Evolutionary conservation across 1,284 basidiomycete species (phyloP), one percentile per base, ranked within the genome.

Genomic region (Naganishia liquefaciens): DNA sequence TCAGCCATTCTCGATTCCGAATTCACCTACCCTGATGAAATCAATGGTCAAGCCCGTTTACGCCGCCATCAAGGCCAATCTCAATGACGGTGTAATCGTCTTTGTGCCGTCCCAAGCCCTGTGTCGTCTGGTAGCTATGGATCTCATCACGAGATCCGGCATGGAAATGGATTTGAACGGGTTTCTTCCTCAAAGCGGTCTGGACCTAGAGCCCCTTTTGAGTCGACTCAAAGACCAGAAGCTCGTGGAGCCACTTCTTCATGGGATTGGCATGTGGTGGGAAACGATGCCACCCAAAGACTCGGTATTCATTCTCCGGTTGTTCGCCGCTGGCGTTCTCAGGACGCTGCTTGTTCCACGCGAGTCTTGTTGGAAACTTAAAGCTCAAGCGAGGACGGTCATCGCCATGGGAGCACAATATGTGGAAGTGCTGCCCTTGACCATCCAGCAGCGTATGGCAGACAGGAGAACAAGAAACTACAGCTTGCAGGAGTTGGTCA

Each of bases 331-430:
- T 64, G 90, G 91, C 0, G 81, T 90, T 30, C 75, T 99, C 37
- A 86, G 87, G n/a, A 88, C 93, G 4, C 80, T 99, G 43, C 81
- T 99, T 66, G 87, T 86, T 0, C 87, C 94, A 0, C 85, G 88
- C 43, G 91, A 95, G 52, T 83, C 87, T 25, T 90, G 88, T 73
- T 96, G 93, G 93, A 87, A 85, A 23, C 77, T 97, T 15, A 90
- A 92, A 3, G 84, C 93, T 15, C 85, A 87, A 42, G 90, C 90
- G 0, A 83, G 84, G 5, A 85, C 86, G 3, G 93, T 98, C 17
- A 82, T 97, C 42, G 87, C 93, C 54, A 89, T 98, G 87, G 90
- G 93, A 28, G 93, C 94, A 6, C 95, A 99, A 76, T 96, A 91
- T 75, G 77, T 88, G 39, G 82, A 86, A 54, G 72, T 84, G 19